A percentile compares a stretch with the other conserved stretches of the same genome.
Conservation (phyloP, 371 early-diverging fungal genomes). For the Mortierella sp. region DNA sequence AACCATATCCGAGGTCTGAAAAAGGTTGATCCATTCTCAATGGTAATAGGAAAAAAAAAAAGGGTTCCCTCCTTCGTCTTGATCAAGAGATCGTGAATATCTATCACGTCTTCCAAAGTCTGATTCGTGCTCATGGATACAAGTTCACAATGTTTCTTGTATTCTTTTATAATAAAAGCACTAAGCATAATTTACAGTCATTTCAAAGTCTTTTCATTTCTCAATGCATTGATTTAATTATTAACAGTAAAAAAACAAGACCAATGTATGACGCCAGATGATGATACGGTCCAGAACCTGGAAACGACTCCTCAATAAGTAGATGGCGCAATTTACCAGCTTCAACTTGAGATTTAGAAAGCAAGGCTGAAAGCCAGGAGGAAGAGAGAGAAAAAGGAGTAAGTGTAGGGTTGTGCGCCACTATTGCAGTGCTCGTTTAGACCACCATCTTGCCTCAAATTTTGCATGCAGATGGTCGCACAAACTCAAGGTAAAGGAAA, state of each 20-base stretch:
- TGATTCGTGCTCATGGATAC: no score
- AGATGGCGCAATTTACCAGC: conserved; percentile 25
- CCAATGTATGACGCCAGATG: conserved; percentile 37
- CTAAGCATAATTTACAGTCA: not conserved
- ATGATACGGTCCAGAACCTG: conserved; percentile 15
- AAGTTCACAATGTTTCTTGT: no score
- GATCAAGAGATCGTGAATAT: no score
- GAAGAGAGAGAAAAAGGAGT: not conserved
- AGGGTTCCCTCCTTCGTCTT: no score
- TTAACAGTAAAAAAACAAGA: not conserved
- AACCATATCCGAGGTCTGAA: no score
- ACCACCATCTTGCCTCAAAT: conserved; percentile 10
- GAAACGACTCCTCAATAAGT: not conserved
- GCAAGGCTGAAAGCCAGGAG: not conserved
- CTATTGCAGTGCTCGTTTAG: conserved; percentile 11
- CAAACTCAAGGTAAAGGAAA: not conserved
- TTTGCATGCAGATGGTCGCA: not conserved
- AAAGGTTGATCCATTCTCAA: no score
- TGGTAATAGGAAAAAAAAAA: no score
- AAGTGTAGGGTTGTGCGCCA: not conserved
- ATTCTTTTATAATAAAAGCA: no score
- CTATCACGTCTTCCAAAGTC: no score
- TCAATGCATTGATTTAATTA: not conserved
- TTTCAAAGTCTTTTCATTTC: not conserved
- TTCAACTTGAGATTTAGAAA: not conserved